Base-by-base conservation (phyloP, 2,329 filamentous ascomycete genomes). In the Sporothrix mexicana region DNA sequence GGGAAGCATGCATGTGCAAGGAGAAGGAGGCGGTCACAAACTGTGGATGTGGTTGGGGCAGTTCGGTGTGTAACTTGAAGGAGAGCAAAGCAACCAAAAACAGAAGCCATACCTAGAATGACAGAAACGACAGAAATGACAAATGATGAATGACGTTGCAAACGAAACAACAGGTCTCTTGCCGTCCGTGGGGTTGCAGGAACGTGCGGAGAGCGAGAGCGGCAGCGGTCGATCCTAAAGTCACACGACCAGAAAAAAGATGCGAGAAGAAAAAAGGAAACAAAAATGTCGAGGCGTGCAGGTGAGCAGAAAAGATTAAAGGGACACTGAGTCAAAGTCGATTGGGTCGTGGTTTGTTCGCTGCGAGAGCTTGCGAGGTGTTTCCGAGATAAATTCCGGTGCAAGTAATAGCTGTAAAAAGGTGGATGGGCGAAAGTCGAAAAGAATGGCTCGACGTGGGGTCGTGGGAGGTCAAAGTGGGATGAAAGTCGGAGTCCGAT, bases 241-340 rank as follows among this genome's bases (percentile, higher is more conserved):
- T 70, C 68, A 70, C 68, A 70, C 68, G 68, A 70, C 51, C 51
- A 30, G 53, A 47, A 57, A 59, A 30, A 43, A 47, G 45, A 13
- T 17, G 45, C 10, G 45, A 12, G 51, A 55, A 55, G 9, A 25
- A 5, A 13, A 13, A 57, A 17, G 25, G 12, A 20, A 6, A 15
- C 3, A 41, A 36, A 36, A 36, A 36, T 36, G 30, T 36, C 30
- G 30, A 36, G 7, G 30, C 30, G 30, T 36, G 30, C 9, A 36
- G 64, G 64, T 36, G 23, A 41, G 25, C 51, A 23, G 13, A 20
- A 67, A n/a, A 23, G n/a, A n/a, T 25, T 7, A 6, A 13, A 49
- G 45, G 41, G 41, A 47, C 8, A 43, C 10, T 25, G 61, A 23
- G 12, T 20, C 12, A 64, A 66, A 20, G 12, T 2, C n/a, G 13